Evolutionary conservation across 106 monocot species (phyloP), one percentile per base, ranked within the genome.

Genomic region (Alisma plantagoaquatica): DNA sequence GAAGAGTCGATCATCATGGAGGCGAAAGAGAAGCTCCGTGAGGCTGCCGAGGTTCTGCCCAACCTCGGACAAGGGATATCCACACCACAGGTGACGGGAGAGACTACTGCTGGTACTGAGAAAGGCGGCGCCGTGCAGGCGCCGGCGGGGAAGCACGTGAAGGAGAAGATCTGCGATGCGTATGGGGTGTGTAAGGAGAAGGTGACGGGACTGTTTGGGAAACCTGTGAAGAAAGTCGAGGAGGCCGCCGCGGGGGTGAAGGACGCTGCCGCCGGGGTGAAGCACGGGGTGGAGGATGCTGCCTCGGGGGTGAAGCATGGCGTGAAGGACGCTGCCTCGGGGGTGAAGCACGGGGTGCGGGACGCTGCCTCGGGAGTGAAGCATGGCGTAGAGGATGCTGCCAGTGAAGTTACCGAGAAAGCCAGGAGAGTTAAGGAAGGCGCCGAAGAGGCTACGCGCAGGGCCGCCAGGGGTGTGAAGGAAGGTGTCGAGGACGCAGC

Each of bases 141-240:
- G 2, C 19, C 6, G 26, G 19, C 25, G 18, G 15, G 3, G 11
- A 51, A 64, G n/a, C 27, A 31, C 20, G 24, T 47, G 6, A 67
- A 63, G 58, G 65, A 75, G 31, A 50, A 46, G 60, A 62, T 80
- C 20, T 80, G 66, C 54, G 70, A 81, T 25, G 76, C 80, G 16
- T 71, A 63, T 20, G 81, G 72, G 23, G 52, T 49, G 15, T 71
- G 71, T 58, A 62, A 59, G 72, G 71, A 81, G 11, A 76, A 53
- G 59, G 12, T 81, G 18, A 27, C 77, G 12, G 51, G 51, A 23
- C 15, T 72, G 21, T 27, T 72, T 9, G 56, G 64, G 2, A 57
- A 67, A 15, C 33, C 67, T 1, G 63, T 63, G 49, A 66, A 76
- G 27, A 76, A 72, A 31, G 61, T 59, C 10, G 18, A 15, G 10